These are phyloP conservation scores for Guadua angustifolia DNA, from an alignment of 176 grass and related monocot genomes.

Conservation along the genomic window DNA sequence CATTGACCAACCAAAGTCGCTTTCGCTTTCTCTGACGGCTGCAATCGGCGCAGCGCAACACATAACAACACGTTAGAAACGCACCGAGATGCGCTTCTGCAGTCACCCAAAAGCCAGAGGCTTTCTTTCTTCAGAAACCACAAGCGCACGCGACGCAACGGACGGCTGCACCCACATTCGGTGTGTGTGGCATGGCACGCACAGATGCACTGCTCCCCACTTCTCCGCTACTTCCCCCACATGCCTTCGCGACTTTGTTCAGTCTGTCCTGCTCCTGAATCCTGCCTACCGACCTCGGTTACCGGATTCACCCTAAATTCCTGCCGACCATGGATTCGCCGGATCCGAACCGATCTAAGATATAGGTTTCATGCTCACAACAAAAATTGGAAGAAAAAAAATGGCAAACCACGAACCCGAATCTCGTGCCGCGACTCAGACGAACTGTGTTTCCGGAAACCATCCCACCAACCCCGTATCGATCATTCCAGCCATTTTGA, in stretches of 20 bases:
- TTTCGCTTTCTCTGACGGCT: constrained; percentile 46
- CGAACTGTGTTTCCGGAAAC: too few species aligned
- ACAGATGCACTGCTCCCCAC: background rate
- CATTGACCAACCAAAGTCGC: constrained; percentile 41
- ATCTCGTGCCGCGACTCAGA: too few species aligned
- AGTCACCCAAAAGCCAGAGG: background rate
- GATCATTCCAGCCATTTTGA: constrained; percentile 4
- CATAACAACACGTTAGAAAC: background rate
- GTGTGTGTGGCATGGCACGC: background rate
- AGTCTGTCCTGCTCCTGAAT: background rate
- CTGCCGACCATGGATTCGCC: too few species aligned
- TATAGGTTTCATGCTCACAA: too few species aligned
- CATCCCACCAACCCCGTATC: background rate
- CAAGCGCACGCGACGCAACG: background rate
- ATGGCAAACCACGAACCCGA: too few species aligned
- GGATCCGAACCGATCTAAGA: too few species aligned
- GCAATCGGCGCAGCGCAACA: background rate
- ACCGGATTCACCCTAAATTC: too few species aligned
- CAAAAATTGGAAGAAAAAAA: too few species aligned
- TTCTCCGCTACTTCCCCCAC: background rate
- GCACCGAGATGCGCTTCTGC: background rate
- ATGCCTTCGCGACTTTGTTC: background rate
- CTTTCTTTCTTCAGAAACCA: background rate
- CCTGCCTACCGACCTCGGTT: background rate
- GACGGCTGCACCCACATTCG: background rate